These are phyloP conservation scores for Xanthoceras sorbifolium DNA, from an alignment of 345 rosid species.

Conservation along the genomic window DNA sequence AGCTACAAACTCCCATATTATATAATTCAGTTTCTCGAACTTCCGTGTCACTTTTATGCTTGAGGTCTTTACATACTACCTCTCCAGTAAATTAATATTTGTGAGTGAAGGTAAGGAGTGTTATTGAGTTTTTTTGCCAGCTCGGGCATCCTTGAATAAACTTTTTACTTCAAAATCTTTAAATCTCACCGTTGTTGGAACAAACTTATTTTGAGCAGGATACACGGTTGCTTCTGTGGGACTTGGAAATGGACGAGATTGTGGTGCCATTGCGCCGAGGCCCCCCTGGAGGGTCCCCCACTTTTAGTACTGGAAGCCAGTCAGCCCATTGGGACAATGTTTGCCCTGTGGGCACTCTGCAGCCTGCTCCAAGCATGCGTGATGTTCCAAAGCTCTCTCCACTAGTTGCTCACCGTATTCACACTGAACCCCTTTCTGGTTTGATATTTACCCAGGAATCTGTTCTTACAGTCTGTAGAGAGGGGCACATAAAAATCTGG, in stretches of 20 bases:
- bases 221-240: slow-evolving; percentile 96
- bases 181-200: neutral
- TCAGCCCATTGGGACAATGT: slow-evolving; percentile 96
- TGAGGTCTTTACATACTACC: neutral
- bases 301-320: slow-evolving; percentile 95
- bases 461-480: slow-evolving; percentile 83
- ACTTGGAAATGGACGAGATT: slow-evolving; percentile 96
- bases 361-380: slow-evolving; percentile 90
- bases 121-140: neutral
- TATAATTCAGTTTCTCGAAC: neutral
- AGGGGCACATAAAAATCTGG: slow-evolving; percentile 97
- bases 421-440: slow-evolving; percentile 94
- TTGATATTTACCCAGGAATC: slow-evolving; percentile 88
- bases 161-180: slow-evolving; percentile 1
- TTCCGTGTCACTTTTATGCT: neutral
- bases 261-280: slow-evolving; percentile 90
- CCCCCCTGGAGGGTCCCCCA: slow-evolving; percentile 95
- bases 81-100: neutral
- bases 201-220: slow-evolving; percentile 52
- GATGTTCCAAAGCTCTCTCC: slow-evolving; percentile 96
- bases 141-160: neutral
- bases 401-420: slow-evolving; percentile 82
- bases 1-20: neutral
- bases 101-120: neutral
- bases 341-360: slow-evolving; percentile 75